Evolutionary conservation across 371 early-diverging fungal species (phyloP).

Genomic region (Thermomucor indicae-seudaticae): DNA sequence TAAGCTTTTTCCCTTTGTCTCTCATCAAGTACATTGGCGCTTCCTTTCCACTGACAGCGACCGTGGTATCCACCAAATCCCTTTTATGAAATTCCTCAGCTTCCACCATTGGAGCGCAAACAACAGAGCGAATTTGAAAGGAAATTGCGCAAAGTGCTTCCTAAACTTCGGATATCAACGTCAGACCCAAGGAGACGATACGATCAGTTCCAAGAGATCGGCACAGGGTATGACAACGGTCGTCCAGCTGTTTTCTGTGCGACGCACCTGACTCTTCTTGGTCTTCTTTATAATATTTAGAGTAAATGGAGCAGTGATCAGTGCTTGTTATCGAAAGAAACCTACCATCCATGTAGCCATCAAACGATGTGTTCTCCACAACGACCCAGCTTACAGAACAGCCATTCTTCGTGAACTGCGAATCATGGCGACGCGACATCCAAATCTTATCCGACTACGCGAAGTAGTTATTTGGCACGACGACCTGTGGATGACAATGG

Average conservation of each 20-base stretch:
- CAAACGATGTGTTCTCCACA: slow-evolving; percentile 40
- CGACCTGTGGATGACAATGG: slow-evolving; percentile 50
- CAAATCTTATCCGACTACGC: slow-evolving; percentile 35
- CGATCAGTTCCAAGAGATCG: slow-evolving; percentile 43
- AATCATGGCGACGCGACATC: slow-evolving; percentile 40
- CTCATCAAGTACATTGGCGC: not conserved
- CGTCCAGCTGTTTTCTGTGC: too few species aligned
- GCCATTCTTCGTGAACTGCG: slow-evolving; percentile 42
- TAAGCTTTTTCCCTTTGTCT: too few species aligned
- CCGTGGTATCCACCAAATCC: slow-evolving; percentile 48
- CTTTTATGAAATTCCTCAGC: slow-evolving; percentile 29
- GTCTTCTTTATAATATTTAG: slow-evolving; percentile 16
- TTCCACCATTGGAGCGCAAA: slow-evolving; percentile 24
- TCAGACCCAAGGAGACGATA: slow-evolving; percentile 36
- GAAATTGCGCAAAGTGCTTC: slow-evolving; percentile 33
- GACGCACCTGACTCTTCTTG: not conserved
- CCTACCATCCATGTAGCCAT: slow-evolving; percentile 35
- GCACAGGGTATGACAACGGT: slow-evolving; percentile 37
- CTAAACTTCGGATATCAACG: slow-evolving; percentile 26
- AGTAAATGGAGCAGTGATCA: slow-evolving; percentile 46
- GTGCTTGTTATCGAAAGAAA: slow-evolving; percentile 29
- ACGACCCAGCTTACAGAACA: slow-evolving; percentile 38
- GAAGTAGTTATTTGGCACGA: slow-evolving; percentile 39
- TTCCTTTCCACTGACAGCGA: slow-evolving; percentile 14
- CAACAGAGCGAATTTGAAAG: slow-evolving; percentile 36